Evolutionary conservation across 2,329 filamentous ascomycete species (phyloP), one percentile per base, ranked within the genome.

Genomic region (Cyphellophora attinorum): DNA sequence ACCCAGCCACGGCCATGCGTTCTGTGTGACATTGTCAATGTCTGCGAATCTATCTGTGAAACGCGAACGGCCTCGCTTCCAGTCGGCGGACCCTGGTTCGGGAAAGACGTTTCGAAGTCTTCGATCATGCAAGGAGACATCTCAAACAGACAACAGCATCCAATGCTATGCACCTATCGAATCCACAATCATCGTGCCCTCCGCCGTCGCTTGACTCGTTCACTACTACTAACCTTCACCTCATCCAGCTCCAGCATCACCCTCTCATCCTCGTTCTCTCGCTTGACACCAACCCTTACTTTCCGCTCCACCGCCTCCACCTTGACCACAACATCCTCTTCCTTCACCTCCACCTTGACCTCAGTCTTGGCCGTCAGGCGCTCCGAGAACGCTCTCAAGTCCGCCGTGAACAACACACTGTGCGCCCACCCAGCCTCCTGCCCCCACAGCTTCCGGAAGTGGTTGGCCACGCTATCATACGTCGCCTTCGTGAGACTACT

Each of bases 371-470:
- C 55, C 47, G 51, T 55, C n/a, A 75, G 54, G 45, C 65, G 70
- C 45, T 84, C 81, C 0, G 86, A 80, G 51, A 96, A 96, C 0
- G 84, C 75, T 52, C 76, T 82, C 37, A 98, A 59, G 53, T 98
- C 88, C 0, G 91, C 93, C 0, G 91, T 93, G 53, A 98, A 98
- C 10, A 98, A 67, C 6, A 98, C 91, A 3, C 85, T 93, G 61
- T 98, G 91, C 6, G 93, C 91, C 93, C 93, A 98, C 1, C 91
- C 91, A 1, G 91, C 91, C 50, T 96, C 84, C 39, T 81, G 74
- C 0, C 91, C 91, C 91, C 93, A 98, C 1, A 96, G 68, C 23
- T 70, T 69, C 36, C 91, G 74, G 51, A 98, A 98, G 50, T 93
- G 82, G 44, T 93, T 83, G 1, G 83, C 91, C 11, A 98, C 77